phyloP scores from a whole-genome alignment of 352 stramenopile genomes.

The Globisporangium viniferum region DNA sequence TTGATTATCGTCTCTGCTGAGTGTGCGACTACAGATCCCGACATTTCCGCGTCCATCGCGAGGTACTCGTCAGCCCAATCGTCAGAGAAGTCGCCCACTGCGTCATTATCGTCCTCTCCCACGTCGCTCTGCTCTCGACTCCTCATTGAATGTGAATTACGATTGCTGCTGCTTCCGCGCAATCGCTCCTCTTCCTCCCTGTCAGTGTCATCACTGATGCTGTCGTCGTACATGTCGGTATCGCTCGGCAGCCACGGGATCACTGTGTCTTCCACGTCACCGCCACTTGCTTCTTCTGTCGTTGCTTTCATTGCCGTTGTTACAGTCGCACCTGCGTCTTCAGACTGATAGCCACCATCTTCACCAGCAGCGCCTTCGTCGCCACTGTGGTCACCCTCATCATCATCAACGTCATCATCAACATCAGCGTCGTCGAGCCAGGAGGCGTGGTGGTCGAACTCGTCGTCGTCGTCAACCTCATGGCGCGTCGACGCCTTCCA shows the following conservation, averaged over 20 bases:
- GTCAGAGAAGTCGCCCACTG: constrained; percentile 34
- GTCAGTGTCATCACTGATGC: constrained; percentile 5
- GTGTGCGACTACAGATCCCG: background rate
- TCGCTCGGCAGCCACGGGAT: constrained; percentile 22
- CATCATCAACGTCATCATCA: background rate
- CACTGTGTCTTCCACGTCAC: constrained; percentile 4
- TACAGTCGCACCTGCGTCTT: background rate
- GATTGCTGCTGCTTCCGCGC: background rate
- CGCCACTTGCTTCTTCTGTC: background rate
- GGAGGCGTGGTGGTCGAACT: constrained; percentile 8
- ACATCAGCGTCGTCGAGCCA: constrained; percentile 12
- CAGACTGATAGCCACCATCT: background rate
- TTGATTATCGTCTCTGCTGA: background rate
- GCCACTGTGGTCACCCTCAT: background rate
- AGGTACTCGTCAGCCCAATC: constrained; percentile 41
- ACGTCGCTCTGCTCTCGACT: constrained; percentile 1
- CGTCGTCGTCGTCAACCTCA: constrained; percentile 15
- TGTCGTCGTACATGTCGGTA: constrained; percentile 25
- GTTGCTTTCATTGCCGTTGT: background rate
- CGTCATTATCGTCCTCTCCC: constrained; percentile 13
- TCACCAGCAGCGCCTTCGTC: background rate
- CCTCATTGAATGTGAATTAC: background rate
- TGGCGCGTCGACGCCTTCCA: background rate
- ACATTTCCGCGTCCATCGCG: constrained; percentile 9
- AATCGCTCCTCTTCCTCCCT: constrained; percentile 13